phyloP scores from a whole-genome alignment of 225 moss, liverwort and hornwort genomes.

The Ulota crispa region DNA sequence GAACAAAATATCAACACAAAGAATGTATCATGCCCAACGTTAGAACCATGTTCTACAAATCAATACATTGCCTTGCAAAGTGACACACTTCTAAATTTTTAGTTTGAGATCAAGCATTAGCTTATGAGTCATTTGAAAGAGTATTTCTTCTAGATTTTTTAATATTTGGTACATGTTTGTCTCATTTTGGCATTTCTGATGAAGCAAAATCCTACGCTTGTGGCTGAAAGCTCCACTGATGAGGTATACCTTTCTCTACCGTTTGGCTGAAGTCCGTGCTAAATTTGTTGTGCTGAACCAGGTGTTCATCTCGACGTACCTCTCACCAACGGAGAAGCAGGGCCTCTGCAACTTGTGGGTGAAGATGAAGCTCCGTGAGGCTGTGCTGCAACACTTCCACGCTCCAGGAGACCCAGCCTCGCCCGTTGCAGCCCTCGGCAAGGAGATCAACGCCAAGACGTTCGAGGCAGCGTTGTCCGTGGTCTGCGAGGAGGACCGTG shows the following conservation, averaged over 20 bases:
- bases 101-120: no score
- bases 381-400: conserved; percentile 28
- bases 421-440: conserved; percentile 22
- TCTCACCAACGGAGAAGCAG: not conserved
- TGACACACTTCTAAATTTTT: no score
- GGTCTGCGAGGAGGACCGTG: conserved; percentile 45
- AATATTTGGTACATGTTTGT: not conserved
- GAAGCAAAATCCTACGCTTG: not conserved
- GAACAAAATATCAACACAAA: not conserved
- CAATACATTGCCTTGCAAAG: no score
- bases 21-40: no score
- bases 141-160: not conserved
- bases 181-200: not conserved
- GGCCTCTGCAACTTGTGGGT: conserved; percentile 53
- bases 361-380: conserved; percentile 62
- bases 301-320: conserved; percentile 43
- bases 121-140: not conserved
- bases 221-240: not conserved
- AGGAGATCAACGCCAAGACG: conserved; percentile 52
- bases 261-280: not conserved
- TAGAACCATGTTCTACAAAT: no score
- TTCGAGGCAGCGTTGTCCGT: conserved; percentile 45
- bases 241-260: not conserved
- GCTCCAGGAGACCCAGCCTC: not conserved
- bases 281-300: not conserved